phyloP scores from a whole-genome alignment of 2,329 filamentous ascomycete species.

The Microdochium bolleyi region DNA sequence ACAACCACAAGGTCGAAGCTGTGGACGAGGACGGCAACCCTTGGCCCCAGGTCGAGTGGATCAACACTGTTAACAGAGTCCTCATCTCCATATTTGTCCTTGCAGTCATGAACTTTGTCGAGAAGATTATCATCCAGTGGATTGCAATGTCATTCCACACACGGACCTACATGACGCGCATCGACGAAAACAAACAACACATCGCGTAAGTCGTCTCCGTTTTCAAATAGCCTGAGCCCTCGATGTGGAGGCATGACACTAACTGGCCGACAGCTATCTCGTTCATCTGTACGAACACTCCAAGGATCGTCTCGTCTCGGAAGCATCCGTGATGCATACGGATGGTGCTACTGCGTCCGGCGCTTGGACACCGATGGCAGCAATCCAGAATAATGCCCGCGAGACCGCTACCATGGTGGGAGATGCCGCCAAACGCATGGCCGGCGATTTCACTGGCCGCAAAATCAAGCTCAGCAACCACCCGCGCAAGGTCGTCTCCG shows the following conservation, averaged over 20 bases:
- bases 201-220: constrained; percentile 46
- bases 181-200: constrained; percentile 88
- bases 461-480: constrained; percentile 60
- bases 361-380: constrained; percentile 63
- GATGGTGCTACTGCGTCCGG: constrained; percentile 42
- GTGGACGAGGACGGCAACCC: constrained; percentile 29
- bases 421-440: constrained; percentile 76
- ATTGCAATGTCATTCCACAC: constrained; percentile 91
- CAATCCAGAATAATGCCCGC: constrained; percentile 67
- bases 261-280: constrained; percentile 26
- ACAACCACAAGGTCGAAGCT: constrained; percentile 36
- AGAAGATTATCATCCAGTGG: constrained; percentile 91
- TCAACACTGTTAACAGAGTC: constrained; percentile 73
- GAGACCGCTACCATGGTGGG: constrained; percentile 73
- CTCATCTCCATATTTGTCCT: constrained; percentile 79
- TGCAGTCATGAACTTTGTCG: constrained; percentile 70
- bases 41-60: constrained; percentile 54
- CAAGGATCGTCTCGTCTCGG: constrained; percentile 59
- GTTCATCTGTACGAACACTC: constrained; percentile 59
- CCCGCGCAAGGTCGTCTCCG: constrained; percentile 75
- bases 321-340: constrained; percentile 40
- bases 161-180: constrained; percentile 82
- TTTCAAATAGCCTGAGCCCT: too few relatives aligned
- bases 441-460: constrained; percentile 84
- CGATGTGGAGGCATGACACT: constrained; percentile 1